Percentiles rank a stretch among this genome's conserved stretches.
Conservation (phyloP, 78 protist species). For the Tieghemostelium lacteum region DNA sequence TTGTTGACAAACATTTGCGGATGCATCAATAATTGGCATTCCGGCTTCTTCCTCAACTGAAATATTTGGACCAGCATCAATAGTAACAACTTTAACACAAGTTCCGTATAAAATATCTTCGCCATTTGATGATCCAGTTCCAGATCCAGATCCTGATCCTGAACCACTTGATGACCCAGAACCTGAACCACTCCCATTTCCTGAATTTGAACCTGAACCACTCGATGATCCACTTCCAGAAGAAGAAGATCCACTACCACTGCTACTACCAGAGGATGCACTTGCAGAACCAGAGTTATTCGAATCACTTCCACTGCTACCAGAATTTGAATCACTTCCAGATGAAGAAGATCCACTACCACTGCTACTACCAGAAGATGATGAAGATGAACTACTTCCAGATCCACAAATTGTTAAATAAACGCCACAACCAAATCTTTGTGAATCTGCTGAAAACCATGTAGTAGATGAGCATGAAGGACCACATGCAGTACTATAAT, state of each 20-base stretch:
- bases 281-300: not conserved
- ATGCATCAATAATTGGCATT: slow-evolving; percentile 67
- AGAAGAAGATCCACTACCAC: not conserved
- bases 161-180: slow-evolving; percentile 28
- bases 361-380: not conserved
- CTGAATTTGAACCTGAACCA: slow-evolving; percentile 7
- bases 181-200: slow-evolving; percentile 34
- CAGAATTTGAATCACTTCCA: not conserved
- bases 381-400: slow-evolving; percentile 2
- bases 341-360: slow-evolving; percentile 8
- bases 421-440: slow-evolving; percentile 24
- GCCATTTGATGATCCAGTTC: not conserved
- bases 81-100: slow-evolving; percentile 53
- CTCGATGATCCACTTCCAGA: not conserved
- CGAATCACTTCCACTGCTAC: no score
- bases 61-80: slow-evolving; percentile 70
- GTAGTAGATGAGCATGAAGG: no score
- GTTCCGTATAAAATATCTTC: slow-evolving; percentile 14
- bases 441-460: no score
- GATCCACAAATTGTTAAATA: slow-evolving; percentile 8
- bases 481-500: not conserved
- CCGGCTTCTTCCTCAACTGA: slow-evolving; percentile 53
- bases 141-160: not conserved
- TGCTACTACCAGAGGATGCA: slow-evolving; percentile 13
- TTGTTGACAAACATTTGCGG: slow-evolving; percentile 31